These are phyloP conservation scores for Zymoseptoria tritici DNA, from an alignment of 2,329 filamentous ascomycete genomes.

Conservation along the genomic window DNA sequence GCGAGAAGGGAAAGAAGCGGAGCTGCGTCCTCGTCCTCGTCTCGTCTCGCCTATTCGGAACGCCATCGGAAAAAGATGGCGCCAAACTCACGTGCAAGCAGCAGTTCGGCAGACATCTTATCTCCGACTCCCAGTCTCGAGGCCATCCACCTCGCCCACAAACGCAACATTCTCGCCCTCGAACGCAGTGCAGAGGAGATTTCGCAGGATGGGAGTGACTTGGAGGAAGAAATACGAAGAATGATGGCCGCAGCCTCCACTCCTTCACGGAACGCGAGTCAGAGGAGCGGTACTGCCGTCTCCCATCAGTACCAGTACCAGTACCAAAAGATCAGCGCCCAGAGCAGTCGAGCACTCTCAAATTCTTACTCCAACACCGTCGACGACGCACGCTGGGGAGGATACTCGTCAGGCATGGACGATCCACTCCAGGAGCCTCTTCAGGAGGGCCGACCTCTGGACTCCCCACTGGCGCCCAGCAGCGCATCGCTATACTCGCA, in stretches of 20 bases:
- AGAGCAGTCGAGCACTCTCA: slow-evolving; percentile 44
- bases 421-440: slow-evolving; percentile 36
- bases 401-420: slow-evolving; percentile 55
- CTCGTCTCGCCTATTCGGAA: no score
- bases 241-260: slow-evolving; percentile 49
- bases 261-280: slow-evolving; percentile 11
- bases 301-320: slow-evolving; percentile 10
- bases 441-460: slow-evolving; percentile 29
- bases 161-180: slow-evolving; percentile 57
- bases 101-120: neutral
- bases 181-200: slow-evolving; percentile 69
- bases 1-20: neutral
- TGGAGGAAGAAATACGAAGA: slow-evolving; percentile 69
- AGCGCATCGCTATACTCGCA: slow-evolving; percentile 14
- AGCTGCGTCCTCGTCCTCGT: neutral
- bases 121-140: neutral
- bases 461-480: slow-evolving; percentile 27
- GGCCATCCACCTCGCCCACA: neutral
- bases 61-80: no score
- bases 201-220: slow-evolving; percentile 55
- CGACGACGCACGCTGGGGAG: slow-evolving; percentile 57
- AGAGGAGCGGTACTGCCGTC: slow-evolving; percentile 16
- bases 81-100: neutral
- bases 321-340: slow-evolving; percentile 8
- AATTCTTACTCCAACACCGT: slow-evolving; percentile 66